These are phyloP conservation scores for Vinca minor DNA, from an alignment of 257 asterid species.

Conservation along the genomic window DNA sequence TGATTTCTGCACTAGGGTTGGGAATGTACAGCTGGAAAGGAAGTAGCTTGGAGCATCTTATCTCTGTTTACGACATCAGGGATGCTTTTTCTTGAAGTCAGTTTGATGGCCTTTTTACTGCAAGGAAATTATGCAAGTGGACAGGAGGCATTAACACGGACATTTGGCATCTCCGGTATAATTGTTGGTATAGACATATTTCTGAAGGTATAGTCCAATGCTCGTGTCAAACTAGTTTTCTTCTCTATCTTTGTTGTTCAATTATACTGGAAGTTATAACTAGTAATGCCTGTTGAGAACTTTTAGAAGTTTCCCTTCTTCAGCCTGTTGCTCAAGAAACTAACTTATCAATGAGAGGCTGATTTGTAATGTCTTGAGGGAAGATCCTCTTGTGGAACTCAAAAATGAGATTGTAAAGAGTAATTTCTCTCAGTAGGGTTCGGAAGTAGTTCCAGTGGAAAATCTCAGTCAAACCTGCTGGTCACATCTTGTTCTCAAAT, in stretches of 20 bases:
- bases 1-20: conserved; percentile 21
- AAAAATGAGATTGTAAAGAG: not conserved
- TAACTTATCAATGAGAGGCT: not conserved
- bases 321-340: not conserved
- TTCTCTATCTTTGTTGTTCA: not conserved
- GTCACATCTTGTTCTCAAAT: not conserved
- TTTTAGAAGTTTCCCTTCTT: not conserved
- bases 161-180: conserved; percentile 34
- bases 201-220: conserved; percentile 26
- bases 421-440: not conserved
- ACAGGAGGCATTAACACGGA: conserved; percentile 35
- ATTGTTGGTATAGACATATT: conserved; percentile 31
- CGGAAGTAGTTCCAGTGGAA: not conserved
- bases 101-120: conserved; percentile 38
- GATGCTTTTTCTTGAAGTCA: conserved; percentile 43
- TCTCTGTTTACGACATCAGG: conserved; percentile 37
- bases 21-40: conserved; percentile 36
- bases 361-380: not conserved
- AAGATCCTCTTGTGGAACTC: not conserved
- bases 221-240: not conserved
- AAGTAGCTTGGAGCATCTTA: conserved; percentile 28
- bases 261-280: not conserved
- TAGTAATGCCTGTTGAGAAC: not conserved
- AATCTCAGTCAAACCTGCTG: not conserved
- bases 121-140: conserved; percentile 44